These are phyloP conservation scores for Parachlorella kessleri DNA, from an alignment of 139 green algal species.

Conservation along the genomic window DNA sequence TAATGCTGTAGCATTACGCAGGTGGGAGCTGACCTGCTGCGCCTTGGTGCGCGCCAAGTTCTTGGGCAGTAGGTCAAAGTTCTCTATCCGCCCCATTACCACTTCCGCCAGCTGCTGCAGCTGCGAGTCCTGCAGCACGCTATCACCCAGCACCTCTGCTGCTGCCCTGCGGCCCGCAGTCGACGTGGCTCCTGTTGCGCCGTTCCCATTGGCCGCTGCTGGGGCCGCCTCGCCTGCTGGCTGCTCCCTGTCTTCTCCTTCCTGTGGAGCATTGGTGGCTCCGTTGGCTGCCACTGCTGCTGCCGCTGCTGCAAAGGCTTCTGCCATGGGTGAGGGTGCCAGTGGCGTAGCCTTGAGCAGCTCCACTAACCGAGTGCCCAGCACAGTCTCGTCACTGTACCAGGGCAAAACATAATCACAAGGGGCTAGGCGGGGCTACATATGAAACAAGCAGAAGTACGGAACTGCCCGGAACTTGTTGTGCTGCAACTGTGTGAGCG, in stretches of 20 bases:
- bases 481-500: no score
- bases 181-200: no score
- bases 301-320: neutral
- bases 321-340: neutral
- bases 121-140: slow-evolving; percentile 1
- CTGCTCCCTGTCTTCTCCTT: slow-evolving; percentile 1
- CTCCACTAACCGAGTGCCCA: slow-evolving; percentile 50
- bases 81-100: slow-evolving; percentile 50
- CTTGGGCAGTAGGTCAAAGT: slow-evolving; percentile 41
- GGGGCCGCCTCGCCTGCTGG: neutral
- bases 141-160: neutral
- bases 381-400: slow-evolving; percentile 44
- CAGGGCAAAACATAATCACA: no score
- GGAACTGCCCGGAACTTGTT: no score
- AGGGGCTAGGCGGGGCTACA: no score
- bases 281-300: neutral
- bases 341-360: slow-evolving; percentile 32
- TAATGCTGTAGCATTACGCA: neutral
- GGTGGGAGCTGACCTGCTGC: slow-evolving; percentile 25
- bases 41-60: slow-evolving; percentile 21
- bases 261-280: neutral
- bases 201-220: neutral
- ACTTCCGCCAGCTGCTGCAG: slow-evolving; percentile 45
- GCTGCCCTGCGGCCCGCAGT: neutral
- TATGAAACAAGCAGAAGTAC: no score